phyloP scores from a whole-genome alignment of 2,329 filamentous ascomycete species.

The Cordyceps cateniannulata region DNA sequence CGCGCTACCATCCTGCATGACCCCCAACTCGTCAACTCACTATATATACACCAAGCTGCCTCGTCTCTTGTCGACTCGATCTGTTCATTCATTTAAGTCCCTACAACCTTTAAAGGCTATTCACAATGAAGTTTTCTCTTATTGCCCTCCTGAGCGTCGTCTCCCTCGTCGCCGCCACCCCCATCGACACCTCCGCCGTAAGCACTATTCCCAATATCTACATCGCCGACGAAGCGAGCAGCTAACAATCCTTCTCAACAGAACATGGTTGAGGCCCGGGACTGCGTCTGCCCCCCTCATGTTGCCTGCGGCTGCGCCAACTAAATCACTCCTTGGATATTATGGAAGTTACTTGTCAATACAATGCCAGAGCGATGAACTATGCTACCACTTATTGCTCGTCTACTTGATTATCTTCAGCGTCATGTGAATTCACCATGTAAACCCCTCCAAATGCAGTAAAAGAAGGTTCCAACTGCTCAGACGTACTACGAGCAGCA shows the following conservation, averaged over 20 bases:
- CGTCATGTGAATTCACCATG: too few species aligned
- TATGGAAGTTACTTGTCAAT: background rate
- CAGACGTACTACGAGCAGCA: too few species aligned
- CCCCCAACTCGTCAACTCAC: background rate
- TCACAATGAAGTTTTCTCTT: background rate
- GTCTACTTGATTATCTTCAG: background rate
- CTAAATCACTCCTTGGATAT: background rate
- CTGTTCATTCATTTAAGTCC: background rate
- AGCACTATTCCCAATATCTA: background rate
- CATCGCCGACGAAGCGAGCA: background rate
- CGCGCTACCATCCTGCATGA: background rate
- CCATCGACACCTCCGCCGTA: background rate
- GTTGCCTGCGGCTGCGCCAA: constrained; percentile 4
- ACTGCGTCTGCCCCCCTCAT: constrained; percentile 4
- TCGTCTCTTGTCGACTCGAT: too few species aligned
- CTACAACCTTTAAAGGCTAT: background rate
- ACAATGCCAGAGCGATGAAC: background rate
- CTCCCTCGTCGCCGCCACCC: background rate
- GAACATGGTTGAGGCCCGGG: background rate
- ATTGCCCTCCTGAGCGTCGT: constrained; percentile 2
- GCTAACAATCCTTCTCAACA: background rate
- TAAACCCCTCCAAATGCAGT: too few species aligned
- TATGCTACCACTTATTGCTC: background rate
- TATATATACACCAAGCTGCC: background rate
- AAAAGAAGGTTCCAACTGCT: too few species aligned